Evolutionary conservation across 2,329 filamentous ascomycete genomes (phyloP).

Genomic region (Ophiognomonia clavigignenti-juglandacearum): DNA sequence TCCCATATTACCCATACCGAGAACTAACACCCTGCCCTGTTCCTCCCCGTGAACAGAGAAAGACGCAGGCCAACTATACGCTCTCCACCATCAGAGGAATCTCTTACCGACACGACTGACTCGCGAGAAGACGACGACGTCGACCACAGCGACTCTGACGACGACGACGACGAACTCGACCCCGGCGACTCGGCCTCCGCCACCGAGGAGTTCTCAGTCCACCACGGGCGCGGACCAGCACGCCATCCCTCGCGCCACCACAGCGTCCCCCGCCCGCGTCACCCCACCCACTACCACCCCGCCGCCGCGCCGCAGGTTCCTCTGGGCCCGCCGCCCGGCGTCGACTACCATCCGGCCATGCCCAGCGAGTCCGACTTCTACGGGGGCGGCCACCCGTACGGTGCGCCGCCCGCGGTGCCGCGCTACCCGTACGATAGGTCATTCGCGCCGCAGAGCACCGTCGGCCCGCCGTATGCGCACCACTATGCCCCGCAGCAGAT

Average conservation of each 20-base stretch:
- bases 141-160: constrained; percentile 30
- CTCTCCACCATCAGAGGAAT: constrained; percentile 25
- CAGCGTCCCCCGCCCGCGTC: constrained; percentile 31
- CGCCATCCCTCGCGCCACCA: constrained; percentile 34
- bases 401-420: not conserved
- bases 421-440: constrained; percentile 25
- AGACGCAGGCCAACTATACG: constrained; percentile 20
- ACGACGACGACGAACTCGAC: constrained; percentile 45
- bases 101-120: constrained; percentile 27
- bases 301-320: constrained; percentile 27
- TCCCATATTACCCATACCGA: constrained; percentile 1
- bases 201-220: constrained; percentile 28
- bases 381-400: constrained; percentile 24
- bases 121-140: constrained; percentile 26
- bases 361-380: constrained; percentile 63
- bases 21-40: not conserved
- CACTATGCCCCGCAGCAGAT: constrained; percentile 36
- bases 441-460: constrained; percentile 46
- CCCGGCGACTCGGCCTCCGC: constrained; percentile 56
- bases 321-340: constrained; percentile 31
- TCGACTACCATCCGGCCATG: constrained; percentile 28
- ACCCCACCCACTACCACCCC: constrained; percentile 18
- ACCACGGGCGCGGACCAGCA: constrained; percentile 30
- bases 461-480: constrained; percentile 35
- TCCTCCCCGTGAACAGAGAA: constrained; percentile 4